These are phyloP conservation scores for Ilex asprella DNA, from an alignment of 257 asterid genomes.

Conservation along the genomic window DNA sequence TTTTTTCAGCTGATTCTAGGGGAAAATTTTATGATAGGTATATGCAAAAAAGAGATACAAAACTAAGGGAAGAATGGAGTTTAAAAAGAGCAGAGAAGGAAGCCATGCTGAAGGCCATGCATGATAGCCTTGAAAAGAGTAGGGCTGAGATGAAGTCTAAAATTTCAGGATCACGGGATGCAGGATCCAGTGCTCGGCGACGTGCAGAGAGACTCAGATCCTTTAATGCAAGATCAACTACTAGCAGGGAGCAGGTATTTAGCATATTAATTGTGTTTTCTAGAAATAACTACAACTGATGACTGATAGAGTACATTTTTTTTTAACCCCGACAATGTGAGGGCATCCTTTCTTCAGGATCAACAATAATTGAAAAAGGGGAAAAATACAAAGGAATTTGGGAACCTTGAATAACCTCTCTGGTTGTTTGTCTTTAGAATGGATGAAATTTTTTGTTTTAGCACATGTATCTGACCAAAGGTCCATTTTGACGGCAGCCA, in stretches of 20 bases:
- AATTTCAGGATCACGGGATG: conserved; percentile 50
- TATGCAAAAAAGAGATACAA: conserved; percentile 82
- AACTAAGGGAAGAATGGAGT: conserved; percentile 86
- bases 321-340: too few species aligned
- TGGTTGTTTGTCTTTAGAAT: conserved; percentile 18
- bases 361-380: too few species aligned
- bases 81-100: conserved; percentile 76
- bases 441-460: conserved; percentile 24
- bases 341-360: too few species aligned
- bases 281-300: conserved; percentile 6
- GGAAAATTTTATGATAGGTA: conserved; percentile 71
- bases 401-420: too few species aligned
- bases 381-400: too few species aligned
- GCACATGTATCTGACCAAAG: conserved; percentile 43
- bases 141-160: conserved; percentile 76
- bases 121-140: conserved; percentile 76
- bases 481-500: conserved; percentile 55
- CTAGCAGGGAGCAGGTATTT: conserved; percentile 65
- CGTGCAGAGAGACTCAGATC: conserved; percentile 84
- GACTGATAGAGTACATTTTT: conserved; percentile 1
- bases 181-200: conserved; percentile 30
- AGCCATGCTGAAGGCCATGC: conserved; percentile 80
- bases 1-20: conserved; percentile 60
- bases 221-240: conserved; percentile 42
- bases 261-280: conserved; percentile 21